A percentile compares a stretch with the other conserved stretches of the same genome.
Evolutionary conservation across 1,284 basidiomycete genomes (phyloP).

Genomic region (Cronartium quercuum): DNA sequence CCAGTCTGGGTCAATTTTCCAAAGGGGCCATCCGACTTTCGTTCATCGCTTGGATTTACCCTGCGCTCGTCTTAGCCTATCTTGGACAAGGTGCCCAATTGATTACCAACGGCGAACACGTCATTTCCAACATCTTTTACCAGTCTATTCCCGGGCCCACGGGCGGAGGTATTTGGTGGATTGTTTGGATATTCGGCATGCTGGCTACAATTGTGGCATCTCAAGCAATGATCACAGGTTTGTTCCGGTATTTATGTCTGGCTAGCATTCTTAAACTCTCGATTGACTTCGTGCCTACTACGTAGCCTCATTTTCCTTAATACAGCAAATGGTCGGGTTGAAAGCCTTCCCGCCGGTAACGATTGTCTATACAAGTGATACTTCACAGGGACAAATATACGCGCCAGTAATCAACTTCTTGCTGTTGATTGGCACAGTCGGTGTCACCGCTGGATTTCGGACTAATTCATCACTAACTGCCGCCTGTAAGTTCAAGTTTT

Average conservation of each 20-base stretch:
- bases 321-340: constrained; percentile 61
- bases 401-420: constrained; percentile 60
- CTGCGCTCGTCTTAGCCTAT: constrained; percentile 60
- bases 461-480: constrained; percentile 56
- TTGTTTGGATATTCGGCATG: constrained; percentile 60
- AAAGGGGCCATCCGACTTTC: constrained; percentile 51
- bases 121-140: constrained; percentile 61
- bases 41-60: constrained; percentile 58
- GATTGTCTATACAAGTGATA: constrained; percentile 60
- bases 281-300: not conserved
- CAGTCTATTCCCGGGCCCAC: constrained; percentile 58
- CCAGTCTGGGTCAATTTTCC: constrained; percentile 36
- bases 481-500: constrained; percentile 52
- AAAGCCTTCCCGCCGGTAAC: constrained; percentile 56
- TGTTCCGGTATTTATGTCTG: not conserved
- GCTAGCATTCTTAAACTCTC: constrained; percentile 49
- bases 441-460: constrained; percentile 59
- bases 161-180: constrained; percentile 50
- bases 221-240: constrained; percentile 63
- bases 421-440: constrained; percentile 57
- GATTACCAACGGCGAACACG: constrained; percentile 54
- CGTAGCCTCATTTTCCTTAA: constrained; percentile 40
- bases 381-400: constrained; percentile 61
- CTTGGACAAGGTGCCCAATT: constrained; percentile 64
- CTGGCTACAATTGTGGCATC: constrained; percentile 58